A percentile compares a stretch with the other conserved stretches of the same genome.
phyloP scores from a whole-genome alignment of 2,329 filamentous ascomycete genomes.

The Curvularia spicifera region DNA sequence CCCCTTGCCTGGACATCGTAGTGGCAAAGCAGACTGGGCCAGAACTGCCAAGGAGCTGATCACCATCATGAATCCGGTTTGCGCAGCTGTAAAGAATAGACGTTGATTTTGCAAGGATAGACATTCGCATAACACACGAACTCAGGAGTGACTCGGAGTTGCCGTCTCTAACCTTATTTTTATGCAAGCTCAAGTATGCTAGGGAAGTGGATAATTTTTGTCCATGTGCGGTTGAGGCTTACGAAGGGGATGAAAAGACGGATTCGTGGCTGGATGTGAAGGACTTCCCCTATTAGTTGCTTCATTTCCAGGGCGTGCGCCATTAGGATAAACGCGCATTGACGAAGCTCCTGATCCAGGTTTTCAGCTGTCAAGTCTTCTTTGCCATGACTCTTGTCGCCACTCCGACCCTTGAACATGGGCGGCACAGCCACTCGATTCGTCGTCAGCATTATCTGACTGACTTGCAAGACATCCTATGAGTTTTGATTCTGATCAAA shows the following conservation, averaged over 20 bases:
- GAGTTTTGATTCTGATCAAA: not conserved
- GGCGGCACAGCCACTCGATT: slow-evolving; percentile 1
- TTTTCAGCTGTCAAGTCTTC: not conserved
- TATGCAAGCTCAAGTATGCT: not conserved
- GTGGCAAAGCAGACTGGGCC: not conserved
- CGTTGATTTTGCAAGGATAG: not conserved
- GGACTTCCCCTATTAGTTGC: not conserved
- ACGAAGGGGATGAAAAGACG: not conserved
- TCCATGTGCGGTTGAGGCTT: not conserved
- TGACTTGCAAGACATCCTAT: not conserved
- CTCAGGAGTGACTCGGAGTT: not conserved
- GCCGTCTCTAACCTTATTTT: not conserved
- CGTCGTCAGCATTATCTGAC: slow-evolving; percentile 1
- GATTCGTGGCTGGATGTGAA: not conserved
- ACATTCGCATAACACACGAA: not conserved
- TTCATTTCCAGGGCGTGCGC: not conserved
- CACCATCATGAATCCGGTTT: not conserved
- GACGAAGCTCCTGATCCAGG: not conserved
- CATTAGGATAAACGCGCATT: not conserved
- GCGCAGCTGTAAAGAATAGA: not conserved
- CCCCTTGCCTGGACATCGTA: not conserved
- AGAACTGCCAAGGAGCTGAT: not conserved
- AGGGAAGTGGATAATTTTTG: not conserved
- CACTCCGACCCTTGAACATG: not conserved
- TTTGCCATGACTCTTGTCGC: not conserved